Percentiles rank a stretch among this genome's conserved stretches.
Evolutionary conservation across 2,329 filamentous ascomycete genomes (phyloP).

Genomic region (Lomentospora prolificans): DNA sequence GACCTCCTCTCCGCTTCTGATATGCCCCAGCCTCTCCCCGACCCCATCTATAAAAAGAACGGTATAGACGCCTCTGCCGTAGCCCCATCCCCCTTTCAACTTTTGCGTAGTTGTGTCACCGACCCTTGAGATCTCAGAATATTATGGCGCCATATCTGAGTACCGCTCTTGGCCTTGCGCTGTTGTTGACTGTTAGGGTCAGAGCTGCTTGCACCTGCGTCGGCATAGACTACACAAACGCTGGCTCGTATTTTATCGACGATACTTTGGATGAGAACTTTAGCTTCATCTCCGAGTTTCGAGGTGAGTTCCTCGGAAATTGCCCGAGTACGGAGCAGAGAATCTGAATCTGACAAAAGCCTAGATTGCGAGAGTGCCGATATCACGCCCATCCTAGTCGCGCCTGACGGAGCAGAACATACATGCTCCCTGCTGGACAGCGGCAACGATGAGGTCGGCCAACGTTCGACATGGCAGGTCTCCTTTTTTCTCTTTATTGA

Average conservation of each 20-base stretch:
- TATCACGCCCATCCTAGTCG: background rate
- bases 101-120: too few species aligned
- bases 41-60: too few species aligned
- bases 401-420: background rate
- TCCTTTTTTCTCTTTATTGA: background rate
- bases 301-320: background rate
- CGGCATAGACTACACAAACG: background rate
- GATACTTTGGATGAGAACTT: background rate
- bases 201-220: background rate
- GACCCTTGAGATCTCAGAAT: background rate
- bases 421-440: background rate
- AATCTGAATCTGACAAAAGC: background rate
- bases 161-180: background rate
- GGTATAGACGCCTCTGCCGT: too few species aligned
- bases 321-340: background rate
- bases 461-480: background rate
- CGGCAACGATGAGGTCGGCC: background rate
- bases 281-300: background rate
- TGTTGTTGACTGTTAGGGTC: background rate
- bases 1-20: too few species aligned
- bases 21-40: too few species aligned
- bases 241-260: background rate
- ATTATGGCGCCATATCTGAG: background rate
- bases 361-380: background rate
- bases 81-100: too few species aligned